Conservation (phyloP, 176 grass and related monocot species). For the Triticum monococcum region DNA sequence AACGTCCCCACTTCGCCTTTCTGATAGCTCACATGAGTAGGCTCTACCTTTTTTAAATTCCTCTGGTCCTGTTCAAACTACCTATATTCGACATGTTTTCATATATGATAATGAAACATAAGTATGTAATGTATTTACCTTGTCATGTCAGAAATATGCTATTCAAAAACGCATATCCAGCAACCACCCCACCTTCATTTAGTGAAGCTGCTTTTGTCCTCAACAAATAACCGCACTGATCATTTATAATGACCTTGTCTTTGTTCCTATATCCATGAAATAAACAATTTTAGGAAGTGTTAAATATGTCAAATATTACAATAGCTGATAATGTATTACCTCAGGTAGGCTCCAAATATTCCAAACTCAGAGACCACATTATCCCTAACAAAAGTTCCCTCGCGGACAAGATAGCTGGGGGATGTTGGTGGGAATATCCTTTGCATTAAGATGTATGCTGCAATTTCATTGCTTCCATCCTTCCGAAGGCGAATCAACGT, state of each 20-base stretch:
- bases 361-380: constrained; percentile 61
- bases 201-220: constrained; percentile 61
- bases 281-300: not conserved
- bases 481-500: constrained; percentile 36
- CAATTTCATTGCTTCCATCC: constrained; percentile 44
- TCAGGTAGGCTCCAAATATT: constrained; percentile 58
- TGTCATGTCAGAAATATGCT: constrained; percentile 53
- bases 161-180: constrained; percentile 64
- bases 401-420: constrained; percentile 51
- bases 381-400: constrained; percentile 37
- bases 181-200: constrained; percentile 71
- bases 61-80: too few species aligned
- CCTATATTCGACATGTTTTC: not conserved
- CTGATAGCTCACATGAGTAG: too few species aligned
- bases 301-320: not conserved
- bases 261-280: constrained; percentile 45
- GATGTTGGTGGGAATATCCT: constrained; percentile 56
- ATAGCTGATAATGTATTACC: constrained; percentile 5
- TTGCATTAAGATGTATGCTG: constrained; percentile 70
- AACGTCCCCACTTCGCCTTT: too few species aligned
- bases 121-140: constrained; percentile 28
- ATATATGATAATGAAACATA: not conserved
- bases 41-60: too few species aligned
- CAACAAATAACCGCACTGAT: constrained; percentile 63
- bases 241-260: constrained; percentile 54